Evolutionary conservation across 352 stramenopile genomes (phyloP).

Genomic region (Phytopythium helicoides): DNA sequence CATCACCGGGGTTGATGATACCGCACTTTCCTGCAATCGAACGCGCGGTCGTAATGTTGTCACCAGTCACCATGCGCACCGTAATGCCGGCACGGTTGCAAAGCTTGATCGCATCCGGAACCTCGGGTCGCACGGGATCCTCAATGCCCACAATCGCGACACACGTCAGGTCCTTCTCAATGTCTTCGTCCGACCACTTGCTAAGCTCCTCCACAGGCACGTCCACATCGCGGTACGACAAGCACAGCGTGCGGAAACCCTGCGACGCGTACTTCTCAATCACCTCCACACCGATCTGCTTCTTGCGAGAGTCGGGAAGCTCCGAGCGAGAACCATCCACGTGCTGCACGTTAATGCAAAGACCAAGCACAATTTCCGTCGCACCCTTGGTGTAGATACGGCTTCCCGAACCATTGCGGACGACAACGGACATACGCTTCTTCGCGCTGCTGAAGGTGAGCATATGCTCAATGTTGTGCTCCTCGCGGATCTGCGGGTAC

Average conservation of each 20-base stretch:
- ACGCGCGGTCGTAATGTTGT: conserved; percentile 95
- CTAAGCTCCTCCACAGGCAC: conserved; percentile 55
- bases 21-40: conserved; percentile 77
- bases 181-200: conserved; percentile 68
- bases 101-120: conserved; percentile 89
- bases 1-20: conserved; percentile 54
- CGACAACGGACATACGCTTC: conserved; percentile 81
- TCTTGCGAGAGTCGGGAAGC: conserved; percentile 43
- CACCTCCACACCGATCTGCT: conserved; percentile 62
- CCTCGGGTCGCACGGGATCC: conserved; percentile 93
- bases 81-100: conserved; percentile 96
- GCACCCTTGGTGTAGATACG: conserved; percentile 79
- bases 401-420: conserved; percentile 37
- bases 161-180: conserved; percentile 88
- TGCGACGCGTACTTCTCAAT: conserved; percentile 83
- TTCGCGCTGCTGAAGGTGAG: conserved; percentile 83
- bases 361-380: conserved; percentile 66
- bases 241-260: conserved; percentile 78
- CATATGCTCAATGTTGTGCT: conserved; percentile 64
- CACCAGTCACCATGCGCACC: conserved; percentile 98
- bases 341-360: conserved; percentile 66
- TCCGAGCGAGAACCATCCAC: conserved; percentile 58
- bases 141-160: conserved; percentile 92
- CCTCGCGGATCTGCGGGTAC: conserved; percentile 44
- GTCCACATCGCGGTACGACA: conserved; percentile 86